Percentiles rank a stretch among this genome's conserved stretches.
phyloP scores from a whole-genome alignment of 2,329 filamentous ascomycete genomes.

The Pochonia chlamydosporia region DNA sequence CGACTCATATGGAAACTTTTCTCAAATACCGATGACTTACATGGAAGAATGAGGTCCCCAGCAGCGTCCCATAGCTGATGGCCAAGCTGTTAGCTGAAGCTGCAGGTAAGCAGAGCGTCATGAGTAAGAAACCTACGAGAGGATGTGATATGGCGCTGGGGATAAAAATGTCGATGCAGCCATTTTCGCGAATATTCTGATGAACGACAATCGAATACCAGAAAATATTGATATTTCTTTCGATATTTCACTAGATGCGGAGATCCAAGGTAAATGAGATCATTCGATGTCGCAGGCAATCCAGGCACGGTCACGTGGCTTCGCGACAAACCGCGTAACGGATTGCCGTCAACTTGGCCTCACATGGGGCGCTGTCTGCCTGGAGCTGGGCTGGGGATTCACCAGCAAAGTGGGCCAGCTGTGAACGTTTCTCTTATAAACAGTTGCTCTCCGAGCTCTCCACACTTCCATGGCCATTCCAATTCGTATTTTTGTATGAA shows the following conservation, averaged over 20 bases:
- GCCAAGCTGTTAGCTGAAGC: constrained; percentile 14
- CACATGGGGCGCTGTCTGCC: constrained; percentile 13
- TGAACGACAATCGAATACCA: neutral
- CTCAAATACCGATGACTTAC: constrained; percentile 32
- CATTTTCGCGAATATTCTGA: constrained; percentile 26
- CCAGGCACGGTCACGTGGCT: neutral
- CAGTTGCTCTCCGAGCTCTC: neutral
- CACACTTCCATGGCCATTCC: neutral
- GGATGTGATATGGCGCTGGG: constrained; percentile 68
- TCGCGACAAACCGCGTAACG: no score
- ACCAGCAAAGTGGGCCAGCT: neutral
- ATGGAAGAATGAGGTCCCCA: constrained; percentile 85
- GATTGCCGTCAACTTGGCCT: no score
- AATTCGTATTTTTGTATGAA: neutral
- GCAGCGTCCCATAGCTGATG: constrained; percentile 74
- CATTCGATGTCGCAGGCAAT: neutral
- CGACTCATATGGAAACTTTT: neutral
- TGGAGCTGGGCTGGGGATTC: constrained; percentile 4
- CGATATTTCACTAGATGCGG: neutral
- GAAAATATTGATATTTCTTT: neutral
- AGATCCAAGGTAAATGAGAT: constrained; percentile 4
- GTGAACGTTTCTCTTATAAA: neutral
- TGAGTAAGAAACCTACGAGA: constrained; percentile 49
- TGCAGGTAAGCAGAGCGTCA: neutral
- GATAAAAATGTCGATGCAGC: constrained; percentile 50